Conservation (phyloP, 805 yeast species). For the Cyberlindnera veronae region DNA sequence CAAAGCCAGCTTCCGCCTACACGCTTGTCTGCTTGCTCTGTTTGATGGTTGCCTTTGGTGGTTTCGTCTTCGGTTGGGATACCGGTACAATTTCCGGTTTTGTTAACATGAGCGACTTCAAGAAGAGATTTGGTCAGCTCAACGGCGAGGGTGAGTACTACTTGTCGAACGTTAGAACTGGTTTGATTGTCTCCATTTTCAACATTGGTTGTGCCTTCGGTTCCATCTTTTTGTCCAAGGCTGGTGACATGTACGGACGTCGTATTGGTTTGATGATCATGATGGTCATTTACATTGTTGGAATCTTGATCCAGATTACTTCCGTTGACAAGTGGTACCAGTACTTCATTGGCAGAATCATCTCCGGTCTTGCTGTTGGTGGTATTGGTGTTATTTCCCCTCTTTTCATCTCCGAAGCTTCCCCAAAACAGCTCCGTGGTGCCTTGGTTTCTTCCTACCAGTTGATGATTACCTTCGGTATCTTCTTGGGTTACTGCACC, state of each 20-base stretch:
- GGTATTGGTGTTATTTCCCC: slow-evolving; percentile 74
- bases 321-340: slow-evolving; percentile 58
- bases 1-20: slow-evolving; percentile 32
- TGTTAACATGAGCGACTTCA: slow-evolving; percentile 53
- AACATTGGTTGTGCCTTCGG: slow-evolving; percentile 78
- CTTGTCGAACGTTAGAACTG: slow-evolving; percentile 51
- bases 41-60: slow-evolving; percentile 65
- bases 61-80: slow-evolving; percentile 77
- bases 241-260: slow-evolving; percentile 66
- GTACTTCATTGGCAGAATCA: slow-evolving; percentile 62
- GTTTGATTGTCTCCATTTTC: slow-evolving; percentile 57
- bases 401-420: slow-evolving; percentile 63
- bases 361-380: slow-evolving; percentile 79
- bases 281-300: slow-evolving; percentile 62
- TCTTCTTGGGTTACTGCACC: slow-evolving; percentile 72
- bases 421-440: slow-evolving; percentile 72
- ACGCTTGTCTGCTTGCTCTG: slow-evolving; percentile 30
- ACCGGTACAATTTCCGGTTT: slow-evolving; percentile 79
- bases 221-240: slow-evolving; percentile 54
- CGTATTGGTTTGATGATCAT: slow-evolving; percentile 58
- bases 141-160: slow-evolving; percentile 40
- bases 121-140: slow-evolving; percentile 51
- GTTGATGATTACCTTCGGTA: slow-evolving; percentile 67
- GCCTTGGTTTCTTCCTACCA: slow-evolving; percentile 68
- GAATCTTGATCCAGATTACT: slow-evolving; percentile 65